A percentile compares a stretch with the other conserved stretches of the same genome.
phyloP scores from a whole-genome alignment of 805 yeast genomes.

The Pichia rugopelliculosa region DNA sequence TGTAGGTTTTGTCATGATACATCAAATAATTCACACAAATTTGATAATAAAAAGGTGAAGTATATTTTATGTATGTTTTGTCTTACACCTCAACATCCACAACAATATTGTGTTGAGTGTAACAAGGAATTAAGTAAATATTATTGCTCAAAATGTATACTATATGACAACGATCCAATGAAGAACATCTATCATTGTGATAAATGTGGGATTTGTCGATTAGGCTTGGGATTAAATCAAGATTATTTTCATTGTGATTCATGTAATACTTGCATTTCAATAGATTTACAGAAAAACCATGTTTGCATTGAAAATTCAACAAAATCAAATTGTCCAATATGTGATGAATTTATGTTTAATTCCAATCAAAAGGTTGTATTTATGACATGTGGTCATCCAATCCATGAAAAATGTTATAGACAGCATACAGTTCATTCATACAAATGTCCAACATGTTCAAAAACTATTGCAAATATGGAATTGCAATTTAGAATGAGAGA shows the following conservation, averaged over 20 bases:
- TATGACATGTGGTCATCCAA: constrained; percentile 92
- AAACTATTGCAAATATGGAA: constrained; percentile 80
- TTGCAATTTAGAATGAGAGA: constrained; percentile 82
- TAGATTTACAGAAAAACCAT: constrained; percentile 70
- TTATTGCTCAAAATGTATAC: constrained; percentile 68
- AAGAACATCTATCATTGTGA: constrained; percentile 89
- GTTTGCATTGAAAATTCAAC: constrained; percentile 82
- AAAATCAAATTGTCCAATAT: constrained; percentile 87
- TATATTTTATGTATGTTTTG: constrained; percentile 81
- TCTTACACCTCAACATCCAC: constrained; percentile 65
- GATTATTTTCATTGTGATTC: constrained; percentile 89
- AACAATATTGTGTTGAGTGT: constrained; percentile 63
- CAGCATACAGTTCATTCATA: constrained; percentile 77
- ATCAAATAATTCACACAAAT: constrained; percentile 45
- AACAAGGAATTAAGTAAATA: constrained; percentile 62
- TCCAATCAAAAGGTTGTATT: constrained; percentile 78
- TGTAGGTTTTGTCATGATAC: constrained; percentile 85
- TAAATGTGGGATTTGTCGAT: constrained; percentile 86
- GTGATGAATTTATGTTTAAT: constrained; percentile 85
- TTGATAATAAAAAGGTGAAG: constrained; percentile 50
- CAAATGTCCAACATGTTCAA: constrained; percentile 86
- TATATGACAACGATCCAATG: constrained; percentile 72
- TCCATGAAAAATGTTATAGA: constrained; percentile 77
- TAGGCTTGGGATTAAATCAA: constrained; percentile 81
- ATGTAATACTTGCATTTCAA: constrained; percentile 83